phyloP scores from a whole-genome alignment of 2,329 filamentous ascomycete species.

The Orbilia oligospora region DNA sequence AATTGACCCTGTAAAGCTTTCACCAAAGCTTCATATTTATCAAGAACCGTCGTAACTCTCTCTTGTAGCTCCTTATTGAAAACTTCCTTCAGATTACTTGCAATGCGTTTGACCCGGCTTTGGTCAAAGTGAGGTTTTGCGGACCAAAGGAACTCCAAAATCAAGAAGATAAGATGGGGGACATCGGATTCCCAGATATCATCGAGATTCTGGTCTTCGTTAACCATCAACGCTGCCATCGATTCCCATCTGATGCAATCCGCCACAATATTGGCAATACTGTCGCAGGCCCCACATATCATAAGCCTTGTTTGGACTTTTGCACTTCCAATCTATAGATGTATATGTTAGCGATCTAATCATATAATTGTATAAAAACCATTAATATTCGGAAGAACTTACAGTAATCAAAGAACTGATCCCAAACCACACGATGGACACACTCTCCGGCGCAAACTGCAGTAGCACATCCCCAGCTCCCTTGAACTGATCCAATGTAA shows the following conservation, averaged over 20 bases:
- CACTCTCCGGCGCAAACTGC: conserved; percentile 50
- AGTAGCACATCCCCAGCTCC: conserved; percentile 34
- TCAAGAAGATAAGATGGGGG: conserved; percentile 34
- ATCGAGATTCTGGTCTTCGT: conserved; percentile 11
- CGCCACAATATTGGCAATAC: conserved; percentile 40
- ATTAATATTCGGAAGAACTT: conserved; percentile 13
- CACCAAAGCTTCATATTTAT: conserved; percentile 15
- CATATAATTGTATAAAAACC: too few relatives aligned
- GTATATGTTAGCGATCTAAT: not conserved
- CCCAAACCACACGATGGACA: conserved; percentile 54
- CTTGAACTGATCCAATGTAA: conserved; percentile 43
- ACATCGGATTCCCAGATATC: conserved; percentile 48
- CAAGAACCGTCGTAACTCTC: conserved; percentile 13
- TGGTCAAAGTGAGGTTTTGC: conserved; percentile 46
- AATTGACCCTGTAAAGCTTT: conserved; percentile 18
- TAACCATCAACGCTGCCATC: conserved; percentile 13
- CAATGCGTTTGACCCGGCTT: conserved; percentile 36
- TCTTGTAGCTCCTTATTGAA: conserved; percentile 31
- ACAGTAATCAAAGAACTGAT: conserved; percentile 51
- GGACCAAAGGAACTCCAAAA: conserved; percentile 52
- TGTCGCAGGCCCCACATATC: conserved; percentile 54
- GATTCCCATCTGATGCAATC: conserved; percentile 52
- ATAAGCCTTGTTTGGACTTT: conserved; percentile 40
- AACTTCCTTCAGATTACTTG: conserved; percentile 29
- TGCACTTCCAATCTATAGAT: conserved; percentile 39